A percentile compares a stretch with the other conserved stretches of the same genome.
These are phyloP conservation scores for Phascolomyces articulosus DNA, from an alignment of 371 early-diverging fungal genomes.

Conservation along the genomic window DNA sequence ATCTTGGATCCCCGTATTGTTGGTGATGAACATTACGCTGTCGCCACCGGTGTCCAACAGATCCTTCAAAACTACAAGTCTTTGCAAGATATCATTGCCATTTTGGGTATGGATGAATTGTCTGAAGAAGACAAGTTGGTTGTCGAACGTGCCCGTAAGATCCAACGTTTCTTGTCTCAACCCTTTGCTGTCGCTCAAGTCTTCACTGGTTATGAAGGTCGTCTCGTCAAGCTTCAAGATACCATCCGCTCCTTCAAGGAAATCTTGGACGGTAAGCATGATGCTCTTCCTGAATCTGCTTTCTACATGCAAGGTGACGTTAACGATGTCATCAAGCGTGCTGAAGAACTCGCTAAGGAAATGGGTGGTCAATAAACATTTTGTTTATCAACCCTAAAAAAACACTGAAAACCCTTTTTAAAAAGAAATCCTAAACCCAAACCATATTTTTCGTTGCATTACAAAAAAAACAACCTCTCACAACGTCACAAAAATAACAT, in stretches of 20 bases:
- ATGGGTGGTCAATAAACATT: conserved; percentile 25
- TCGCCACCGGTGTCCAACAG: conserved; percentile 93
- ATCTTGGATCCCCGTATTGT: conserved; percentile 95
- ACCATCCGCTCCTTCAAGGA: conserved; percentile 97
- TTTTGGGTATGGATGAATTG: conserved; percentile 95
- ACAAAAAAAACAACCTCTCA: not conserved
- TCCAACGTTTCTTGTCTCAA: conserved; percentile 98
- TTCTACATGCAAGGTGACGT: conserved; percentile 99
- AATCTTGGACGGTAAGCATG: conserved; percentile 96
- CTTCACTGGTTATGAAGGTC: conserved; percentile 98
- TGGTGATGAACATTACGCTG: conserved; percentile 91
- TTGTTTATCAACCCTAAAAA: not conserved
- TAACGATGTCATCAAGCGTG: conserved; percentile 93
- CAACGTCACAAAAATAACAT: not conserved
- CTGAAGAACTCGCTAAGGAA: conserved; percentile 77
- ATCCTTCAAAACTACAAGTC: conserved; percentile 96
- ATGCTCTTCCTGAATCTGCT: conserved; percentile 87
- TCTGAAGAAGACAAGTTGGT: conserved; percentile 98
- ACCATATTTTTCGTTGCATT: too few relatives aligned
- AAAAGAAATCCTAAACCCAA: too few relatives aligned
- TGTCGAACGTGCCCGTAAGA: conserved; percentile 95
- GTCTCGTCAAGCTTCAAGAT: conserved; percentile 91
- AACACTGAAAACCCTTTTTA: not conserved
- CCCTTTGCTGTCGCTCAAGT: conserved; percentile 97
- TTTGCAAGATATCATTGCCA: conserved; percentile 96